Percentiles rank a stretch among this genome's conserved stretches.
These are phyloP conservation scores for Porogramme epimiltina DNA, from an alignment of 1,284 basidiomycete species.

Conservation along the genomic window DNA sequence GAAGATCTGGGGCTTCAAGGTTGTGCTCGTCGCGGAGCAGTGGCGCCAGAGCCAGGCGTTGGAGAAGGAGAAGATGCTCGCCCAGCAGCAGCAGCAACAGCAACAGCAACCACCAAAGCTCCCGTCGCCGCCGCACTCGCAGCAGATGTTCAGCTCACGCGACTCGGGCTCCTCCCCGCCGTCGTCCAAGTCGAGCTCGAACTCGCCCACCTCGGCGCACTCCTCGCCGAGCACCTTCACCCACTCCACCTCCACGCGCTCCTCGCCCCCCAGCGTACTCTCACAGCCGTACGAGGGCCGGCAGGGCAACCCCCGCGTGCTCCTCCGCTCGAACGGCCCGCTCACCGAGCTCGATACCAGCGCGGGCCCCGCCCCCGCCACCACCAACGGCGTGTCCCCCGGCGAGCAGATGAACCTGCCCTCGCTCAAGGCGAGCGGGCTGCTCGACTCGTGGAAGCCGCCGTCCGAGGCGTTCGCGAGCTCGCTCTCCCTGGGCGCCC, in stretches of 20 bases:
- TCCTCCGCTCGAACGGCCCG: constrained; percentile 18
- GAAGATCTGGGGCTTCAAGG: constrained; percentile 56
- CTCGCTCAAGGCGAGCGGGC: constrained; percentile 70
- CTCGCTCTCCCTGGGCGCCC: constrained; percentile 22
- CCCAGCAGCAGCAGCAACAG: constrained; percentile 10
- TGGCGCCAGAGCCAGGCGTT: constrained; percentile 33
- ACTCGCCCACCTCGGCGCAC: constrained; percentile 16
- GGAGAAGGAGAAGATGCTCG: constrained; percentile 20
- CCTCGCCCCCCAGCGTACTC: neutral
- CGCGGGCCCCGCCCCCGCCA: constrained; percentile 5
- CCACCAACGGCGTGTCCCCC: too few species aligned
- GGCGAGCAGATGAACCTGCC: constrained; percentile 51
- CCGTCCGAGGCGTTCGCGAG: constrained; percentile 31
- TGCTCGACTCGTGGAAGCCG: constrained; percentile 54
- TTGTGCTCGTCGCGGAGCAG: constrained; percentile 31
- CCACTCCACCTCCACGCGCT: neutral
- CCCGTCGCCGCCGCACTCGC: constrained; percentile 2
- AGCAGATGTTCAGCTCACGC: constrained; percentile 9
- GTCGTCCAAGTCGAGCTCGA: constrained; percentile 5
- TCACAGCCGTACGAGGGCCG: constrained; percentile 17
- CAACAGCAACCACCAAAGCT: constrained; percentile 10
- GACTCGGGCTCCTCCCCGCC: neutral
- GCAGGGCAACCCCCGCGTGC: constrained; percentile 16
- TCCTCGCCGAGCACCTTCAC: constrained; percentile 13
- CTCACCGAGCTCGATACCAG: constrained; percentile 18